Percentiles rank a stretch among this genome's conserved stretches.
Conservation (phyloP, 1,284 basidiomycete genomes). For the Xanthoconium separans region DNA sequence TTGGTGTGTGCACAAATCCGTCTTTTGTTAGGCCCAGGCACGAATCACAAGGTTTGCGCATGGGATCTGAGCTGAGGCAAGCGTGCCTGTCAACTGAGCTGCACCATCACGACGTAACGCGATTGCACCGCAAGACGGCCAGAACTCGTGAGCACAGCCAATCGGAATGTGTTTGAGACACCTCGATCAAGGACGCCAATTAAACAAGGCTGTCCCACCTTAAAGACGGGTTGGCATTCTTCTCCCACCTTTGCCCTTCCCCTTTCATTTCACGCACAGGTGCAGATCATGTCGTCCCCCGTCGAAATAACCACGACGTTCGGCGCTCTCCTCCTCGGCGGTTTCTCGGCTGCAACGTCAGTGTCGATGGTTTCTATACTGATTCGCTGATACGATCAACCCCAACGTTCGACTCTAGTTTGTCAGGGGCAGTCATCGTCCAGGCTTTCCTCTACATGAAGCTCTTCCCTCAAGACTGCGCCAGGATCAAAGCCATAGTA, state of each 20-base stretch:
- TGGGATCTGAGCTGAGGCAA: too few species aligned
- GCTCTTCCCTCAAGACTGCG: constrained; percentile 38
- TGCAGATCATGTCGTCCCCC: constrained; percentile 4
- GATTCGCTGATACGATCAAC: neutral
- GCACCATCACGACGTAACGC: too few species aligned
- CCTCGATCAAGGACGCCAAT: neutral
- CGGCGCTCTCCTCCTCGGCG: constrained; percentile 45
- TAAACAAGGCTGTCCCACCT: neutral
- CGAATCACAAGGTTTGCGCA: too few species aligned
- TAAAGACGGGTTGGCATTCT: neutral
- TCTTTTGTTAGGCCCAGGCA: too few species aligned
- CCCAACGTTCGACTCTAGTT: constrained; percentile 24
- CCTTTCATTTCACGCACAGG: neutral
- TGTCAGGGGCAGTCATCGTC: constrained; percentile 44
- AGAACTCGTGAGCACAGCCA: neutral
- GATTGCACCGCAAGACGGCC: neutral
- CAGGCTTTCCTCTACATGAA: constrained; percentile 45
- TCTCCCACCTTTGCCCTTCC: neutral
- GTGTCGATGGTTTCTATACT: neutral
- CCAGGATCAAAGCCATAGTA: constrained; percentile 37
- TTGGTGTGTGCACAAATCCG: too few species aligned
- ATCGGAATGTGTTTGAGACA: neutral
- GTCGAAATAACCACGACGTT: constrained; percentile 30
- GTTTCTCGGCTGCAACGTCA: constrained; percentile 41
- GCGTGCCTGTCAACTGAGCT: too few species aligned